Base-by-base conservation (phyloP, 176 grass and related monocot genomes). In the Triticum timopheevii region DNA sequence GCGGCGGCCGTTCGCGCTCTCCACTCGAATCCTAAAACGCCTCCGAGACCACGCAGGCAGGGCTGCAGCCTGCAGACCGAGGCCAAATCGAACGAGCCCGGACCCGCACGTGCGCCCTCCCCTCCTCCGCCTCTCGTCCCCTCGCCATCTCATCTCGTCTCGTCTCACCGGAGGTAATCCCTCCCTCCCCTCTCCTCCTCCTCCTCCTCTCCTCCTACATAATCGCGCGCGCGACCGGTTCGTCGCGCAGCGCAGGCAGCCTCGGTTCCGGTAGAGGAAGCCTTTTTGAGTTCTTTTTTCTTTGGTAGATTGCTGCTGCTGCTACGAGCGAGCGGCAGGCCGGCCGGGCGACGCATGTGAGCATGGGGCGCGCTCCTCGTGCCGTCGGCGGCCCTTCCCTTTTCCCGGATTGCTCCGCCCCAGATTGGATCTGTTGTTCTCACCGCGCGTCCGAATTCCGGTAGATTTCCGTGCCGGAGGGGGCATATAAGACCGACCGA, bases 21-120 rank as follows among this genome's bases (percentile, higher is more conserved):
- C 10, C 82, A 71, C 86, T 77, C 47, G 40, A 84, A 88, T 85
- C 90, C 90, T 88, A 80, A 33, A 88, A 88, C 82, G 90, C 77
- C 81, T 85, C 89, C 77, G 82, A 84, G 56, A 22, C 54, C 40
- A 42, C 40, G 40, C 40, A 42, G 40, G 17, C 52, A 80, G 89
- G 62, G 75, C 56, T 30, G 31, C 22, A 39, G 76, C 31, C 34
- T 42, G 17, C 65, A 76, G 73, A 71, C 50, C 77, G 42, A 54
- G 79, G 54, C 59, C 69, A 44, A 27, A 76, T 61, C 35, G 69
- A 30, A 80, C 63, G 69, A 62, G 40, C 50, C 63, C 50, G 50
- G 58, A 35, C 49, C 33, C 38, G 50, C 80, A 56, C 76, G 62
- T 61, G 65, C 34, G 23, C 36, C 8, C 38, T 3, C 64, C 3